phyloP scores from a whole-genome alignment of 345 rosid species.

The Populus ilicifolia region DNA sequence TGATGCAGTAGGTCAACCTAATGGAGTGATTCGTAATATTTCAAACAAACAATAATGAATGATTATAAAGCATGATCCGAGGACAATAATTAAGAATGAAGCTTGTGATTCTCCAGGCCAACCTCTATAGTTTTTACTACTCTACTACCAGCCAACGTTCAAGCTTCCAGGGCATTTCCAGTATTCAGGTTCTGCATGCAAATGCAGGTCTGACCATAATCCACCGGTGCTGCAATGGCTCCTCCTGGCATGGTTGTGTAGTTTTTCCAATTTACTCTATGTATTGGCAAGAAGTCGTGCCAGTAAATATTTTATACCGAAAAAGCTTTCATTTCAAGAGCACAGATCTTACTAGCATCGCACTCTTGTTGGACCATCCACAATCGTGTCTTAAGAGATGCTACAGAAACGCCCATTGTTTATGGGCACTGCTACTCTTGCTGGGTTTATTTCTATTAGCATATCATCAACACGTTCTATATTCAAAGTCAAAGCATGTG shows the following conservation, averaged over 20 bases:
- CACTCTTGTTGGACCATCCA: not conserved
- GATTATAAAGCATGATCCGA: not conserved
- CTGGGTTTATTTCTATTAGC: not conserved
- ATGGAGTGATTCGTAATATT: not conserved
- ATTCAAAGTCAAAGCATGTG: not conserved
- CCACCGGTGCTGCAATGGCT: not conserved
- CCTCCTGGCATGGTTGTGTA: not conserved
- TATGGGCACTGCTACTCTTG: not conserved
- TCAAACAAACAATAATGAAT: not conserved
- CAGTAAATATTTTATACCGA: not conserved
- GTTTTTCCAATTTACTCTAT: not conserved
- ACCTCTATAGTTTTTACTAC: not conserved
- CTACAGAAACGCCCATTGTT: not conserved
- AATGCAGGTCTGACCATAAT: fast-evolving
- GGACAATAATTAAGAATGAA: not conserved
- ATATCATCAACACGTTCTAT: not conserved
- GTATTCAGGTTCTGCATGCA: not conserved
- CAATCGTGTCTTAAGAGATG: not conserved
- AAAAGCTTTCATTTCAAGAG: not conserved
- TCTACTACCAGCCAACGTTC: not conserved
- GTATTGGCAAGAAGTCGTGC: not conserved
- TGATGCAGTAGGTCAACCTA: not conserved
- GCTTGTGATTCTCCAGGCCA: not conserved
- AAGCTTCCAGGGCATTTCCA: not conserved
- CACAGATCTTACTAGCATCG: not conserved